Evolutionary conservation across 192 early-diverging fungal genomes (phyloP).

Genomic region (Backusella morwellensis): DNA sequence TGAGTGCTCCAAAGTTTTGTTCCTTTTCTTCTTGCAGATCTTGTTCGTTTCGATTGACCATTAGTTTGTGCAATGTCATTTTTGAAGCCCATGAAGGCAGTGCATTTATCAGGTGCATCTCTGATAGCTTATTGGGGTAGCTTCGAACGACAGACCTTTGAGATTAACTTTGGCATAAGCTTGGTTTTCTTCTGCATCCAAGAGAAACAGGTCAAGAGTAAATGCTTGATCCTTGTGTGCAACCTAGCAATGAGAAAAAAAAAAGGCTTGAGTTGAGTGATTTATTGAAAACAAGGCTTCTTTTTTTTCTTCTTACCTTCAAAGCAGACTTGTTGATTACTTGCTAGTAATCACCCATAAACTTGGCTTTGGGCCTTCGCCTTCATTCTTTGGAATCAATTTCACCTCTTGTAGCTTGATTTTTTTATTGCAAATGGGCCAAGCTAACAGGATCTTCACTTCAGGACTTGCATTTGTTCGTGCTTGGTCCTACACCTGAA

Average conservation of each 20-base stretch:
- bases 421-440: no score
- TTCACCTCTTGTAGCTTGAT: slow-evolving; percentile 12
- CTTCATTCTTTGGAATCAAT: slow-evolving; percentile 60
- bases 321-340: slow-evolving; percentile 42
- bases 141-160: slow-evolving; percentile 58
- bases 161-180: slow-evolving; percentile 46
- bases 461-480: no score
- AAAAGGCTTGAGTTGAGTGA: no score
- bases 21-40: slow-evolving; percentile 45
- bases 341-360: slow-evolving; percentile 55
- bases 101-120: slow-evolving; percentile 51
- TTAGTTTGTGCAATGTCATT: slow-evolving; percentile 48
- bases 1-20: slow-evolving; percentile 33
- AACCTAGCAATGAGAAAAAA: no score
- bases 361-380: slow-evolving; percentile 64
- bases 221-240: slow-evolving; percentile 43
- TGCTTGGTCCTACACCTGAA: no score
- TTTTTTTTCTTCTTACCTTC: no score
- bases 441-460: no score
- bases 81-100: slow-evolving; percentile 46
- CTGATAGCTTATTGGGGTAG: slow-evolving; percentile 63
- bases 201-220: slow-evolving; percentile 44
- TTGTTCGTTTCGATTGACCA: slow-evolving; percentile 24
- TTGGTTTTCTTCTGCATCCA: slow-evolving; percentile 41
- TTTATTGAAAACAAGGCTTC: no score